Evolutionary conservation across 129 eudicot genomes (phyloP).

Genomic region (Pseudognaphalium luteoalbum): DNA sequence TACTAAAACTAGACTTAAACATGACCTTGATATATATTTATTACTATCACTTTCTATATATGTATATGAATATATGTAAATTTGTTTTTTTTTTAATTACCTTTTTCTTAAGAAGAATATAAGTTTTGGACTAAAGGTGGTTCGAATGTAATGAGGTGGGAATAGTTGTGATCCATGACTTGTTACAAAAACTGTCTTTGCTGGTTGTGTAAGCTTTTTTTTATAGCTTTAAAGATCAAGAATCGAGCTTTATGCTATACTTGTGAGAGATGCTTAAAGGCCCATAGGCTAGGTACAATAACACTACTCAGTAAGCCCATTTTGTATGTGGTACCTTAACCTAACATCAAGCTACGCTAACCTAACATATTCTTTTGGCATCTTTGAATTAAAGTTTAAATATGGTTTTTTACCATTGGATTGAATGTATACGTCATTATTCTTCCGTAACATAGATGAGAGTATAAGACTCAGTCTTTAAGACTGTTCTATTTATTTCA

Average conservation of each 20-base stretch:
- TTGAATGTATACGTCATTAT: not conserved
- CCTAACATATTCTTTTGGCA: conserved; percentile 10
- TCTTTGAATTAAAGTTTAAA: conserved; percentile 1
- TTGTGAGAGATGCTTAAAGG: conserved; percentile 25
- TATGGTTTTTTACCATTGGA: not conserved
- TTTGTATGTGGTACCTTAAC: conserved; percentile 14
- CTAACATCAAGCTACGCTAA: conserved; percentile 7
- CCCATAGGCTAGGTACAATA: conserved; percentile 24
- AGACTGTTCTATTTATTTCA: no score
- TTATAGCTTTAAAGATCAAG: conserved; percentile 25
- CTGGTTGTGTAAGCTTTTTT: conserved; percentile 28
- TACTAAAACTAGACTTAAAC: no score
- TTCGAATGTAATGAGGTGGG: conserved; percentile 11
- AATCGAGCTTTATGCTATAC: conserved; percentile 35
- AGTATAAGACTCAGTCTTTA: no score
- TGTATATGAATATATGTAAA: not conserved
- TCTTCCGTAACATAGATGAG: not conserved
- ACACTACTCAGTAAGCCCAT: conserved; percentile 14
- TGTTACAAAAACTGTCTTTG: conserved; percentile 21
- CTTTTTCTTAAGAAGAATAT: conserved; percentile 3
- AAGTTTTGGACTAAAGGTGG: conserved; percentile 21
- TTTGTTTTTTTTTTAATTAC: not conserved
- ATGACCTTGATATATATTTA: no score
- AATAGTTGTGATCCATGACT: conserved; percentile 23
- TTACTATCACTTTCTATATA: no score